Evolutionary conservation across 805 yeast genomes (phyloP).

Genomic region (Metschnikowia lachancei): DNA sequence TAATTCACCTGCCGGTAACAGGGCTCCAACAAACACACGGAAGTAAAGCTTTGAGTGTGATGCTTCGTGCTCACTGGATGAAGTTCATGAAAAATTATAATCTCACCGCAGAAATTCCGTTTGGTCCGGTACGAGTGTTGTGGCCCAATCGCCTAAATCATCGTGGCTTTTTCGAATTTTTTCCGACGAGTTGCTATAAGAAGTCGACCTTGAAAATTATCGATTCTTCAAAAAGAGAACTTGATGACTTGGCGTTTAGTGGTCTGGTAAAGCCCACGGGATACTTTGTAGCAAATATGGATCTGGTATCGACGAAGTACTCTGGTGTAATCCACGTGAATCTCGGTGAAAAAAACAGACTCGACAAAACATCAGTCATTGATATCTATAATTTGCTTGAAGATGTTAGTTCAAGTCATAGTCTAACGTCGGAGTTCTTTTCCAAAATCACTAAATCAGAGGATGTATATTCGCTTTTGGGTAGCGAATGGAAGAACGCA

Average conservation of each 20-base stretch:
- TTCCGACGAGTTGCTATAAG: constrained; percentile 26
- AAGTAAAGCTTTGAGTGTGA: constrained; percentile 15
- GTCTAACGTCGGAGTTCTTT: constrained; percentile 6
- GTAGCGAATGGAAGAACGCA: constrained; percentile 6
- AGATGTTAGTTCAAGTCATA: constrained; percentile 27
- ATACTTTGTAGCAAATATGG: constrained; percentile 29
- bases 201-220: constrained; percentile 28
- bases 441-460: constrained; percentile 2
- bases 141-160: constrained; percentile 40
- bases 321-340: constrained; percentile 31
- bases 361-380: constrained; percentile 18
- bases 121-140: constrained; percentile 22
- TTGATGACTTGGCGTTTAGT: constrained; percentile 18
- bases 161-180: constrained; percentile 36
- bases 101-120: constrained; percentile 16
- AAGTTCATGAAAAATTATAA: constrained; percentile 30
- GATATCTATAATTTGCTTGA: constrained; percentile 35
- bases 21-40: constrained; percentile 20
- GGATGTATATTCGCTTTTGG: constrained; percentile 3
- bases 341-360: constrained; percentile 3
- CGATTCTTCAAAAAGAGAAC: constrained; percentile 17
- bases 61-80: constrained; percentile 29
- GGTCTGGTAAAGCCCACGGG: constrained; percentile 22
- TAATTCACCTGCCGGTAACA: constrained; percentile 28
- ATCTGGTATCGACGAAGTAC: constrained; percentile 27